Conservation (phyloP, 345 rosid genomes). For the Syzygium grande region DNA sequence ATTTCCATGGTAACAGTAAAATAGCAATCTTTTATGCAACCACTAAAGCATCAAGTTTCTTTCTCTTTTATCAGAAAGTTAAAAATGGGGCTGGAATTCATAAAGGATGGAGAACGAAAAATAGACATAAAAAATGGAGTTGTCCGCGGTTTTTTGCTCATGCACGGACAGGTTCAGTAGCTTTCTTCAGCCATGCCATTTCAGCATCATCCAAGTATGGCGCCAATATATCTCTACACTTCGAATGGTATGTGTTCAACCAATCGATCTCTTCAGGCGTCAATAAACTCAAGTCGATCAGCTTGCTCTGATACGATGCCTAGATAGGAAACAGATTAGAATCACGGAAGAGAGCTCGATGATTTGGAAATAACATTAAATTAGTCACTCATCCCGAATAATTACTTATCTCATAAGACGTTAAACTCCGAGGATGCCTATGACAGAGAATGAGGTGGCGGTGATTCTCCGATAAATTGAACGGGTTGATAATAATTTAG, state of each 20-base stretch:
- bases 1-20: background rate
- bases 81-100: background rate
- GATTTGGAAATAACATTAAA: background rate
- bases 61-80: background rate
- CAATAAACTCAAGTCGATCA: constrained; percentile 50
- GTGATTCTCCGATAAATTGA: background rate
- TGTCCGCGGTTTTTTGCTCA: background rate
- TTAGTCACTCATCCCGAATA: background rate
- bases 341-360: background rate
- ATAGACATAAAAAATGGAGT: background rate
- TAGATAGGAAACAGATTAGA: background rate
- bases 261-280: constrained; percentile 64
- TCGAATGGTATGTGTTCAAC: constrained; percentile 71
- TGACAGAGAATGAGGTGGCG: background rate
- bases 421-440: background rate
- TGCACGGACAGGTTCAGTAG: constrained; percentile 62
- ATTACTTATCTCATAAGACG: background rate
- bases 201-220: constrained; percentile 58
- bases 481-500: background rate
- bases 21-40: background rate
- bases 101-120: background rate
- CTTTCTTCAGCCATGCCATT: constrained; percentile 81
- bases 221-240: constrained; percentile 64
- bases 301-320: constrained; percentile 91
- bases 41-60: background rate